These are phyloP conservation scores for Epichloe glyceriae DNA, from an alignment of 2,329 filamentous ascomycete species.

Conservation along the genomic window DNA sequence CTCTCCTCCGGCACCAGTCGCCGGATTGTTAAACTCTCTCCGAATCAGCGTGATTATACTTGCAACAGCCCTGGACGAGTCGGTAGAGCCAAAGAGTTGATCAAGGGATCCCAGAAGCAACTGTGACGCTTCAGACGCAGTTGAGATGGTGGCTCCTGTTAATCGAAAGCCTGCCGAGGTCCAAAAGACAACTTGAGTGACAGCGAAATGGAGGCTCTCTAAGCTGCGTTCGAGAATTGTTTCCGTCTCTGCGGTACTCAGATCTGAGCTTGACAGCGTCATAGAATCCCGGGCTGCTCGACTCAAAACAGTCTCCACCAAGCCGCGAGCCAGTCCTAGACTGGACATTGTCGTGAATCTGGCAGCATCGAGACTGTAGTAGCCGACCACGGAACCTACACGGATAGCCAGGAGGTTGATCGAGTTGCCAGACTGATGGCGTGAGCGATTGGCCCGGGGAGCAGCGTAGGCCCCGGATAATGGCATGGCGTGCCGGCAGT, in stretches of 20 bases:
- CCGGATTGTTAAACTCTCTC: constrained; percentile 50
- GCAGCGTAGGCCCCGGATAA: constrained; percentile 31
- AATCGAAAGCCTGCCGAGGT: constrained; percentile 47
- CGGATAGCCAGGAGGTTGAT: constrained; percentile 46
- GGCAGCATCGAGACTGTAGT: constrained; percentile 39
- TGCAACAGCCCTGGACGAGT: constrained; percentile 53
- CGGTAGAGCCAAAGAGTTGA: constrained; percentile 54
- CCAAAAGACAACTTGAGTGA: constrained; percentile 47
- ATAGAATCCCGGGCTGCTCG: constrained; percentile 38
- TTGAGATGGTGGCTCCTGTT: constrained; percentile 40
- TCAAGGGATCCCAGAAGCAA: constrained; percentile 46
- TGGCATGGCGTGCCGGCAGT: constrained; percentile 9
- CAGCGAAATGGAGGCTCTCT: constrained; percentile 41
- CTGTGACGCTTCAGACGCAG: constrained; percentile 43
- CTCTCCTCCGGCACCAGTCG: constrained; percentile 45
- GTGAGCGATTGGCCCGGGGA: constrained; percentile 44
- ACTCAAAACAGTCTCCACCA: constrained; percentile 41
- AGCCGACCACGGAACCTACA: constrained; percentile 37
- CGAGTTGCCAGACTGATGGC: constrained; percentile 47
- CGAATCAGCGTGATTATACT: constrained; percentile 52
- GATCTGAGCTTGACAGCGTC: constrained; percentile 29
- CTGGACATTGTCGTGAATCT: constrained; percentile 43
- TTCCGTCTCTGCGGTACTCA: constrained; percentile 40
- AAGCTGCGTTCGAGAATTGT: constrained; percentile 43
- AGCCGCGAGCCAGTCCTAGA: constrained; percentile 40